phyloP scores from a whole-genome alignment of 169 alveolate species.

The Babesia bovis region DNA sequence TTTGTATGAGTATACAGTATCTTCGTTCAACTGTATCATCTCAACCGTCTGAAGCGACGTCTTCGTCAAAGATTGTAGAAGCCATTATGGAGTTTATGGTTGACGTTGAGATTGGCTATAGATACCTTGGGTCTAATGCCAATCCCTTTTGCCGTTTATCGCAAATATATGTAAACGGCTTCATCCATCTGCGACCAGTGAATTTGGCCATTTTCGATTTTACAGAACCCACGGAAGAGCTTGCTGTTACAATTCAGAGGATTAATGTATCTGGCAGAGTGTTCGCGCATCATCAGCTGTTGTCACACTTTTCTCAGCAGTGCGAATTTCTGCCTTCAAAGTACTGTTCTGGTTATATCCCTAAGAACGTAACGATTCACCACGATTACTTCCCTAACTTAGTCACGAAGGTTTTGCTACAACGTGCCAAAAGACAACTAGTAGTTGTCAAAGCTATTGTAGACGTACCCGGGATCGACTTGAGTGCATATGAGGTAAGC shows the following conservation, averaged over 20 bases:
- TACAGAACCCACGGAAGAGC: neutral
- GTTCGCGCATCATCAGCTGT: conserved; percentile 38
- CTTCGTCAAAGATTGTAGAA: conserved; percentile 12
- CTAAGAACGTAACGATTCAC: conserved; percentile 27
- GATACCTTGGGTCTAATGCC: conserved; percentile 42
- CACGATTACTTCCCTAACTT: conserved; percentile 55
- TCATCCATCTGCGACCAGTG: conserved; percentile 32
- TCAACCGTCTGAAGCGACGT: neutral
- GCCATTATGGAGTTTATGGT: conserved; percentile 33
- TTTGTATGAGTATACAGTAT: neutral
- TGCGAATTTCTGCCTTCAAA: conserved; percentile 61
- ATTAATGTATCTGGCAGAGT: conserved; percentile 22
- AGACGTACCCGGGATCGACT: conserved; percentile 69
- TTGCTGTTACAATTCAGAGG: conserved; percentile 28
- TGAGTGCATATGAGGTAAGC: conserved; percentile 63
- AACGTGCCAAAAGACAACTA: conserved; percentile 69
- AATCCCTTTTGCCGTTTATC: conserved; percentile 50
- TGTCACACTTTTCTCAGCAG: conserved; percentile 19
- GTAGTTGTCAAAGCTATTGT: conserved; percentile 76
- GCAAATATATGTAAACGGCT: conserved; percentile 50
- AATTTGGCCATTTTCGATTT: conserved; percentile 20
- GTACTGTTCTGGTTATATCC: conserved; percentile 16
- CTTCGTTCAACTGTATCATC: neutral
- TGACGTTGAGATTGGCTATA: conserved; percentile 32
- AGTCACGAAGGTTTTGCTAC: conserved; percentile 38